A percentile compares a stretch with the other conserved stretches of the same genome.
Evolutionary conservation across 2,329 filamentous ascomycete species (phyloP).

Genomic region (Curvularia sp.): DNA sequence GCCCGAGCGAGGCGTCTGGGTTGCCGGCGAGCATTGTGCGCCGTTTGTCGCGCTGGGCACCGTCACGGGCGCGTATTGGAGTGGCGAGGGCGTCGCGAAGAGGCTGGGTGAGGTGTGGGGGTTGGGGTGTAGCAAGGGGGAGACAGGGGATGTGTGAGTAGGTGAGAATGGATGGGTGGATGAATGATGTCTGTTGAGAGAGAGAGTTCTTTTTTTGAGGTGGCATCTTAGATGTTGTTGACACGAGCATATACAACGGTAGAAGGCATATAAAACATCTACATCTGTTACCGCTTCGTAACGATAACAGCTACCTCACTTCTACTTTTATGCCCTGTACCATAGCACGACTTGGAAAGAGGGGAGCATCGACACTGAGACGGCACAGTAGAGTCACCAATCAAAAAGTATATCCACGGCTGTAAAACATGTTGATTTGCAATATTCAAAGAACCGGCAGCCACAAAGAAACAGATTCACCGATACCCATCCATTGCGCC

Average conservation of each 20-base stretch:
- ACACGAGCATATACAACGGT: no score
- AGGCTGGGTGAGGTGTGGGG: constrained; percentile 7
- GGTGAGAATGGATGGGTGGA: not conserved
- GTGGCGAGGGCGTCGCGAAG: constrained; percentile 13
- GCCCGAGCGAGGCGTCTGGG: constrained; percentile 75
- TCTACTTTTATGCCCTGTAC: no score
- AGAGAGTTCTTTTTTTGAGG: no score
- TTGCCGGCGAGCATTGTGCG: constrained; percentile 89
- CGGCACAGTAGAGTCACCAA: not conserved
- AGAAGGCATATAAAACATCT: no score
- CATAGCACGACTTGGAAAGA: no score
- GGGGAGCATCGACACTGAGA: no score
- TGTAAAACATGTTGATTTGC: not conserved
- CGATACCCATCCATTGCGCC: not conserved
- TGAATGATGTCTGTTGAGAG: no score
- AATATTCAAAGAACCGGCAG: not conserved
- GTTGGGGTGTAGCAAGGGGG: not conserved
- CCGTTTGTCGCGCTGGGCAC: constrained; percentile 90
- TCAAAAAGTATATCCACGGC: not conserved
- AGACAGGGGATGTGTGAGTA: not conserved
- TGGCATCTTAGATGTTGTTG: no score
- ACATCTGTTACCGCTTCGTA: no score
- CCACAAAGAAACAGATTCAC: not conserved
- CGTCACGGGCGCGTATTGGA: constrained; percentile 51
- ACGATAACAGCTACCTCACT: no score